Evolutionary conservation across 495 filamentous ascomycete genomes (phyloP).

Genomic region (Penicillium psychrofluorescens): DNA sequence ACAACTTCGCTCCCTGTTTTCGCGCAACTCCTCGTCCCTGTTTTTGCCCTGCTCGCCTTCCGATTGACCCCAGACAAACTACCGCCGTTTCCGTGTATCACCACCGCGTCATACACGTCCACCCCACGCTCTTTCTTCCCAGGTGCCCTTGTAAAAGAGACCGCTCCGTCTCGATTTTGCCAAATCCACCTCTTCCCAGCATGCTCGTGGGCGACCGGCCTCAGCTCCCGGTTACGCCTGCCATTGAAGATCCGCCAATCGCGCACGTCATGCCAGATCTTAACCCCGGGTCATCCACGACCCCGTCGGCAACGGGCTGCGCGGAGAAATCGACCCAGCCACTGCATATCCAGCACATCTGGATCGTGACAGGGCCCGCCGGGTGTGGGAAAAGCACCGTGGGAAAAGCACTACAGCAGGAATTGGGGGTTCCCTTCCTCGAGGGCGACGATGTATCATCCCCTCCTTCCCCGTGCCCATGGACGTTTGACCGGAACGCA

Average conservation of each 20-base stretch:
- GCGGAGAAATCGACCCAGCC: conserved; percentile 9
- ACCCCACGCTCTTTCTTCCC: too few species aligned
- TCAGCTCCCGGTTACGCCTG: conserved; percentile 19
- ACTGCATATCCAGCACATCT: conserved; percentile 67
- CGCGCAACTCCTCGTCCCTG: neutral
- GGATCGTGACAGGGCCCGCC: conserved; percentile 94
- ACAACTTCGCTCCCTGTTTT: too few species aligned
- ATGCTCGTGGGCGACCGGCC: conserved; percentile 40
- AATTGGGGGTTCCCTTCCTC: conserved; percentile 72
- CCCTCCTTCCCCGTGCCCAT: too few species aligned
- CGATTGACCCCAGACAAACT: too few species aligned
- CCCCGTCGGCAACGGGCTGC: conserved; percentile 11
- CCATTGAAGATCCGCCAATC: conserved; percentile 17
- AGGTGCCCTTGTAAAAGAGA: neutral
- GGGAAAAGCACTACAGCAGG: conserved; percentile 65
- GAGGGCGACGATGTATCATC: conserved; percentile 84
- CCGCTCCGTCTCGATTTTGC: neutral
- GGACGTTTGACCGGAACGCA: too few species aligned
- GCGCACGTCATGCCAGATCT: conserved; percentile 14
- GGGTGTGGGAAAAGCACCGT: conserved; percentile 96
- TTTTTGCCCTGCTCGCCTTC: too few species aligned
- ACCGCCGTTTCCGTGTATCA: too few species aligned
- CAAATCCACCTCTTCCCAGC: conserved; percentile 7
- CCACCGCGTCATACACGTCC: too few species aligned
- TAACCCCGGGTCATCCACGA: conserved; percentile 13